Percentiles rank a stretch among this genome's conserved stretches.
Evolutionary conservation across 768 basidiomycete genomes (phyloP).

Genomic region (Lenzites betulinus): DNA sequence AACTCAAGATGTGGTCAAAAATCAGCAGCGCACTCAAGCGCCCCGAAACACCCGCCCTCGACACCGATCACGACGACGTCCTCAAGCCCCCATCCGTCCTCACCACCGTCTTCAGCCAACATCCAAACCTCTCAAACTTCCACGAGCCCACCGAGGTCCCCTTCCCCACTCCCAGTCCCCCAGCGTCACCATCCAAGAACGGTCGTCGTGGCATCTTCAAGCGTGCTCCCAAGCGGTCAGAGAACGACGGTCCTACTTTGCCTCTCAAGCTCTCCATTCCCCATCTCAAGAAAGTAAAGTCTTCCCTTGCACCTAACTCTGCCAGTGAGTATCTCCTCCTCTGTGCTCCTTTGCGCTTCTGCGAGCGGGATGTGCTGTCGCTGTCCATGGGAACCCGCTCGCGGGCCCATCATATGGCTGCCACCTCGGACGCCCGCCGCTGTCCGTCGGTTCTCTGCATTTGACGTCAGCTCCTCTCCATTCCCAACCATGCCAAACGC

Average conservation of each 20-base stretch:
- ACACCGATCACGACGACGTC: slow-evolving; percentile 24
- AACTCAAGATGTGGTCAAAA: slow-evolving; percentile 61
- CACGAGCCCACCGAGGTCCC: slow-evolving; percentile 38
- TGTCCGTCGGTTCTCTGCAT: not conserved
- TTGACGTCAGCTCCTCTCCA: not conserved
- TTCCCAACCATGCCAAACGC: not conserved
- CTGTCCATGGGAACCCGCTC: not conserved
- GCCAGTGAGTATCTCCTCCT: slow-evolving; percentile 23
- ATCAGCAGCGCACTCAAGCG: slow-evolving; percentile 57
- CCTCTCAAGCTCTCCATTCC: slow-evolving; percentile 31
- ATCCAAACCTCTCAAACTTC: slow-evolving; percentile 63
- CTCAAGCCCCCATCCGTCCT: slow-evolving; percentile 37
- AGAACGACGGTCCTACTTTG: slow-evolving; percentile 39
- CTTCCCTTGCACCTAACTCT: slow-evolving; percentile 27
- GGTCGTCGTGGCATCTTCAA: slow-evolving; percentile 54
- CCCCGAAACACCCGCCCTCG: slow-evolving; percentile 24
- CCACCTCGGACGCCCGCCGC: not conserved
- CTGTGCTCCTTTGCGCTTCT: not conserved
- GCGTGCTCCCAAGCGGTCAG: slow-evolving; percentile 49
- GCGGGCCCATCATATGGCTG: not conserved
- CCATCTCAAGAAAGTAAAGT: slow-evolving; percentile 55
- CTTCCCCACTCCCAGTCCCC: slow-evolving; percentile 40
- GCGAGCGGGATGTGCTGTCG: not conserved
- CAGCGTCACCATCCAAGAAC: slow-evolving; percentile 53
- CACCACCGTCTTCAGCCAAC: slow-evolving; percentile 56